These are phyloP conservation scores for Penicillium thymicola DNA, from an alignment of 2,329 filamentous ascomycete species.

Conservation along the genomic window DNA sequence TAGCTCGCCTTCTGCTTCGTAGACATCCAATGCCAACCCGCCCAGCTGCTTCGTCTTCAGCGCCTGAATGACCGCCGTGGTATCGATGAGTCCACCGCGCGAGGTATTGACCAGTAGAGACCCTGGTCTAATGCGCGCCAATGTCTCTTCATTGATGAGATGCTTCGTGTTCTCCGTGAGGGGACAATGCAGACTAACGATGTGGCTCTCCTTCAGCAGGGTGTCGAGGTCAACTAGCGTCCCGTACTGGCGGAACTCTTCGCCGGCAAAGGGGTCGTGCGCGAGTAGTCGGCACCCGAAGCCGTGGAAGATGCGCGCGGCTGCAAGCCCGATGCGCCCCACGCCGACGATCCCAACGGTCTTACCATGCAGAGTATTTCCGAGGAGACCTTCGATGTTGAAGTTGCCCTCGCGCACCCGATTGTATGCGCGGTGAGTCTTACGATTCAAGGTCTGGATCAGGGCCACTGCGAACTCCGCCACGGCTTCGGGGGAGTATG, in stretches of 20 bases:
- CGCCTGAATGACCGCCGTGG: slow-evolving; percentile 56
- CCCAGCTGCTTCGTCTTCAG: slow-evolving; percentile 61
- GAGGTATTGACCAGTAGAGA: slow-evolving; percentile 65
- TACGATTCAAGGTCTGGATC: slow-evolving; percentile 64
- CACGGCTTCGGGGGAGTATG: slow-evolving; percentile 67
- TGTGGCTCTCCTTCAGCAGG: slow-evolving; percentile 56
- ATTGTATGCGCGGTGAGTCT: slow-evolving; percentile 66
- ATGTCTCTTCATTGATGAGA: slow-evolving; percentile 56
- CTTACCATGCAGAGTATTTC: slow-evolving; percentile 60
- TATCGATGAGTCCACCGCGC: slow-evolving; percentile 63
- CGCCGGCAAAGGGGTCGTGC: slow-evolving; percentile 56
- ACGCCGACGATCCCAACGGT: slow-evolving; percentile 65
- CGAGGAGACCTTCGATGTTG: slow-evolving; percentile 58
- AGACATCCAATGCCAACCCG: slow-evolving; percentile 65
- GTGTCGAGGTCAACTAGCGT: slow-evolving; percentile 54
- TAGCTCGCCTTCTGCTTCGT: slow-evolving; percentile 58
- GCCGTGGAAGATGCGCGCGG: slow-evolving; percentile 60
- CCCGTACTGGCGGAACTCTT: slow-evolving; percentile 50
- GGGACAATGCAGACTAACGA: slow-evolving; percentile 65
- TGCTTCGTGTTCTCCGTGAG: slow-evolving; percentile 58
- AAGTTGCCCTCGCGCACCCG: slow-evolving; percentile 68
- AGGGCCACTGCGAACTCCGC: slow-evolving; percentile 68
- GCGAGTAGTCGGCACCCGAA: slow-evolving; percentile 64
- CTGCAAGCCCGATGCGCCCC: slow-evolving; percentile 62
- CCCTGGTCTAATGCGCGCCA: slow-evolving; percentile 57